A percentile compares a stretch with the other conserved stretches of the same genome.
phyloP scores from a whole-genome alignment of 2,329 filamentous ascomycete genomes.

The Colletotrichum musae region DNA sequence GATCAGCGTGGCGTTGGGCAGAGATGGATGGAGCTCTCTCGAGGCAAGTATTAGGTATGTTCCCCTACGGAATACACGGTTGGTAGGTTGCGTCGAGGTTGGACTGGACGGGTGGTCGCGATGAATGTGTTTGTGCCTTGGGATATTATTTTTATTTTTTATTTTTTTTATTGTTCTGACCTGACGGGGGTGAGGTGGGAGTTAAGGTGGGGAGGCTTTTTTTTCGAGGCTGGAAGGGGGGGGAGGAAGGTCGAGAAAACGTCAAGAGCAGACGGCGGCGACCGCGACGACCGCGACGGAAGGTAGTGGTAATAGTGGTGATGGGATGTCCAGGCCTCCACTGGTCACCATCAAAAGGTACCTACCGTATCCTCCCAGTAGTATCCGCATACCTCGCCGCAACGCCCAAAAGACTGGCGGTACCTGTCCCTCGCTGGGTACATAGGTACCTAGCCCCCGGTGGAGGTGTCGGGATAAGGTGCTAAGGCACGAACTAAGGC shows the following conservation, averaged over 20 bases:
- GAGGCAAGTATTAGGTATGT: neutral
- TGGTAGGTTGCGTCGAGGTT: neutral
- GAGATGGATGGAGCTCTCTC: slow-evolving; percentile 48
- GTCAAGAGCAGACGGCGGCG: slow-evolving; percentile 34
- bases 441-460: neutral
- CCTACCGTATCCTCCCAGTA: no score
- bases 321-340: slow-evolving; percentile 28
- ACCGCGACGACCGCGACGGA: slow-evolving; percentile 23
- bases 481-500: slow-evolving; percentile 26
- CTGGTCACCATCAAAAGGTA: neutral
- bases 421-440: neutral
- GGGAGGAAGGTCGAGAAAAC: slow-evolving; percentile 30
- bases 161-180: slow-evolving; percentile 4
- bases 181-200: slow-evolving; percentile 44
- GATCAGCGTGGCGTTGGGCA: slow-evolving; percentile 56
- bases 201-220: slow-evolving; percentile 44
- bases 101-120: no score
- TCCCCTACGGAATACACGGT: no score
- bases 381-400: slow-evolving; percentile 19
- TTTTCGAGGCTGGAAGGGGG: slow-evolving; percentile 41
- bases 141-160: no score
- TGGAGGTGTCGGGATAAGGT: slow-evolving; percentile 24
- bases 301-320: slow-evolving; percentile 3
- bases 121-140: no score
- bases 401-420: slow-evolving; percentile 9